Base-by-base conservation (phyloP, 192 early-diverging fungal species). In the Diversispora eburnea region DNA sequence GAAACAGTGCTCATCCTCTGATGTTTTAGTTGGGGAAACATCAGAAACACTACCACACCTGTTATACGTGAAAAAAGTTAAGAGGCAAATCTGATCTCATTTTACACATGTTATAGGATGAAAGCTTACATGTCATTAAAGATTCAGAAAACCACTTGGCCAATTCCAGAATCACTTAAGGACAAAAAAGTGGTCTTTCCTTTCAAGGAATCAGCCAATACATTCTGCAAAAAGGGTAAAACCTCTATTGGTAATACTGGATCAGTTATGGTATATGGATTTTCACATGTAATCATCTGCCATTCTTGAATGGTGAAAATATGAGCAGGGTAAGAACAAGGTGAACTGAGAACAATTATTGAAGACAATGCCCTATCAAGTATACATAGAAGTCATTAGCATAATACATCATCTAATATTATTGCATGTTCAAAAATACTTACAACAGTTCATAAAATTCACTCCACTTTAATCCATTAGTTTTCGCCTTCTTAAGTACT, bases 1-100 rank as follows among this genome's bases (percentile, higher is more conserved):
- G 56, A 70, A 70, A 33, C 66, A 70, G 42, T 75, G 55, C 67
- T 70, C 66, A 51, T 75, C 66, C 17, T 75, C 66, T 48, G 70
- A 78, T 20, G 13, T 75, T 69, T 74, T 83, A 60, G 56, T 43
- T 22, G 8, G 56, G n/a, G 6, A 13, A 75, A 75, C 42, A 12
- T 54, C 19, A 22, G 73, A 48, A 68, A 75, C 51, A 69, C 64
- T 45, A 4, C 55, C 25, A 33, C n/a, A 72, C 25, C 75, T 76
- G 58, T 66, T 66, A 48, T 49, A 13, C 2, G 5, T 33, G 45
- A 56, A 56, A 73, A 49, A 51, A 56, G 62, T 68, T 33, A 73
- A 43, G 13, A 51, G 59, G 47, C 43, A 54, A 22, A 73, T 49
- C 43, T 20, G 25, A 65, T 73, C 6, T 49, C 63, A 73, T 73